Conservation (phyloP, 345 rosid genomes). For the Chamaenerion angustifolium region DNA sequence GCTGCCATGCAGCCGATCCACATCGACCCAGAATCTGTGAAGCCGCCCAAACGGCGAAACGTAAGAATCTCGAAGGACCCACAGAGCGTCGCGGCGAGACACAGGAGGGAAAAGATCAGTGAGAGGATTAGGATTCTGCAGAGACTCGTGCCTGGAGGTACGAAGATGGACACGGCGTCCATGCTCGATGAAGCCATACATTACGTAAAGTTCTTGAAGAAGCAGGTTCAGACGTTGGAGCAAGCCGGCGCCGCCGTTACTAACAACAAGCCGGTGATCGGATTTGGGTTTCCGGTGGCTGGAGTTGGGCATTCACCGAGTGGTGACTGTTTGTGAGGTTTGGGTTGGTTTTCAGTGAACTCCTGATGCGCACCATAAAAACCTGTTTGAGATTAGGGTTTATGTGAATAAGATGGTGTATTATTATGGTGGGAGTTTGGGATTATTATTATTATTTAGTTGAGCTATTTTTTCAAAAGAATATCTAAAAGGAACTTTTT, state of each 20-base stretch:
- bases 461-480: too few relatives aligned
- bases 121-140: conserved; percentile 85
- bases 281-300: conserved; percentile 1
- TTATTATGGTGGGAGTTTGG: too few relatives aligned
- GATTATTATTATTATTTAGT: too few relatives aligned
- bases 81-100: conserved; percentile 87
- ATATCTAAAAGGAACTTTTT: too few relatives aligned
- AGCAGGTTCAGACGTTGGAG: conserved; percentile 67
- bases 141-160: conserved; percentile 97
- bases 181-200: conserved; percentile 94
- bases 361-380: too few relatives aligned
- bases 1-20: conserved; percentile 89
- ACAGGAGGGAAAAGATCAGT: conserved; percentile 72
- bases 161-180: conserved; percentile 90
- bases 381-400: too few relatives aligned
- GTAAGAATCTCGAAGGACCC: conserved; percentile 93
- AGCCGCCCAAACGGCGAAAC: conserved; percentile 77
- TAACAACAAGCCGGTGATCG: conserved; percentile 6
- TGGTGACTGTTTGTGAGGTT: too few relatives aligned
- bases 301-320: neutral
- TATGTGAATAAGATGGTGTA: too few relatives aligned
- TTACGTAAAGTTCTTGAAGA: conserved; percentile 79
- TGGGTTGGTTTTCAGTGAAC: too few relatives aligned
- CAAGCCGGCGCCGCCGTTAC: conserved; percentile 49
- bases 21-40: conserved; percentile 74